A percentile compares a stretch with the other conserved stretches of the same genome.
Conservation (phyloP, 2,329 filamentous ascomycete species). For the Paracorniculantispora psalliotae region DNA sequence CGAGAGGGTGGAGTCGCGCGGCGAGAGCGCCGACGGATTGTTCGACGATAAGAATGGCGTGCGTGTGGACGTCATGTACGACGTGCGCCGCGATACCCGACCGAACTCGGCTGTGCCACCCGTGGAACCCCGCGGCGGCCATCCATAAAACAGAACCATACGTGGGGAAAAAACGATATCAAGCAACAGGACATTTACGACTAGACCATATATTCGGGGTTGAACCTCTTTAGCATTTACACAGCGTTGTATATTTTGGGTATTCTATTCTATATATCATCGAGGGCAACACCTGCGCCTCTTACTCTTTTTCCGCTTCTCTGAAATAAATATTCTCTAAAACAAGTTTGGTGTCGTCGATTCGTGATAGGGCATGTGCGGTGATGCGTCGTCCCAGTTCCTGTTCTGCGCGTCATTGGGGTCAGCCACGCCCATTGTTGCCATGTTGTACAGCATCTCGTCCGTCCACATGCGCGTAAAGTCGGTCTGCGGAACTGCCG, state of each 20-base stretch:
- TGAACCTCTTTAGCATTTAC: neutral
- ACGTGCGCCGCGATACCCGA: slow-evolving; percentile 15
- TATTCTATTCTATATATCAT: neutral
- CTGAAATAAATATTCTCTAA: too few relatives aligned
- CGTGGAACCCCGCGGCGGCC: neutral
- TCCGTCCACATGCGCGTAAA: neutral
- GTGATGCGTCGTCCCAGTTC: neutral
- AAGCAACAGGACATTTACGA: neutral
- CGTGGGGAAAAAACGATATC: neutral
- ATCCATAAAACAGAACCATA: neutral
- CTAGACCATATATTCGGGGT: neutral
- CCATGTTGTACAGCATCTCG: slow-evolving; percentile 5
- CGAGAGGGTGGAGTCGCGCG: slow-evolving; percentile 2
- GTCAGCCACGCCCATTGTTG: neutral
- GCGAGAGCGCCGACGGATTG: slow-evolving; percentile 14
- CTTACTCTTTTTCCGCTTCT: neutral
- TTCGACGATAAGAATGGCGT: slow-evolving; percentile 15
- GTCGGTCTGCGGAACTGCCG: neutral
- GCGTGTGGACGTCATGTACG: slow-evolving; percentile 16
- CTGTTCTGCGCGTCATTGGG: neutral
- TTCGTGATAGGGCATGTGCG: neutral
- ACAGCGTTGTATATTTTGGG: neutral
- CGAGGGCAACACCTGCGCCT: neutral
- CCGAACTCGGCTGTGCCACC: slow-evolving; percentile 13
- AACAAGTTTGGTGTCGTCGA: neutral